These are phyloP conservation scores for Austroboletus niveus DNA, from an alignment of 1,284 basidiomycete species.

Conservation along the genomic window DNA sequence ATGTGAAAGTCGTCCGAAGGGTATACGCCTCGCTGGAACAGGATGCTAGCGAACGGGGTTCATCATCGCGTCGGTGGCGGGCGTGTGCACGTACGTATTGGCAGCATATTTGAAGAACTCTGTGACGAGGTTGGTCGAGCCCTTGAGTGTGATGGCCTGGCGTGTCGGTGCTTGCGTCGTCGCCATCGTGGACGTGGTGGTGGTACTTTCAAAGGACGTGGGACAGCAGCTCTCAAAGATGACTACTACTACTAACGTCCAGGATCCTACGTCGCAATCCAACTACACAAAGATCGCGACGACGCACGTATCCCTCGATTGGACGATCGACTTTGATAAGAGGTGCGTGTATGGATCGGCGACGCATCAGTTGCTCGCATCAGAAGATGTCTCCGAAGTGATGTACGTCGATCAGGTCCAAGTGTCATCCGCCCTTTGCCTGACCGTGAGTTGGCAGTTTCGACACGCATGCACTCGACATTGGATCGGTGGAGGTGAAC, in stretches of 20 bases:
- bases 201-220: too few species aligned
- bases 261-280: constrained; percentile 44
- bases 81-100: constrained; percentile 70
- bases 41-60: constrained; percentile 58
- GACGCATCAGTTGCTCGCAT: constrained; percentile 63
- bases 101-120: constrained; percentile 99
- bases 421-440: not conserved
- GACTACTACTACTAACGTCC: too few species aligned
- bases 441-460: constrained; percentile 47
- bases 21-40: constrained; percentile 97
- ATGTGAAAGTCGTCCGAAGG: constrained; percentile 98
- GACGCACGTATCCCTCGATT: constrained; percentile 73
- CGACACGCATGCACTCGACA: constrained; percentile 75
- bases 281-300: constrained; percentile 76
- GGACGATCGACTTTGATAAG: constrained; percentile 79
- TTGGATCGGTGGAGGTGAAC: constrained; percentile 59
- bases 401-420: constrained; percentile 46
- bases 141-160: constrained; percentile 90
- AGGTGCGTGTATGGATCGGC: constrained; percentile 73
- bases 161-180: constrained; percentile 66
- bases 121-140: constrained; percentile 92
- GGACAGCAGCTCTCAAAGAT: too few species aligned
- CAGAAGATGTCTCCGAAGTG: constrained; percentile 63
- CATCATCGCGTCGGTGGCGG: not conserved
- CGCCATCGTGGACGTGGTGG: constrained; percentile 32